Percentiles rank a stretch among this genome's conserved stretches.
Conservation (phyloP, 805 yeast genomes). For the Myxozyma melibiosi region DNA sequence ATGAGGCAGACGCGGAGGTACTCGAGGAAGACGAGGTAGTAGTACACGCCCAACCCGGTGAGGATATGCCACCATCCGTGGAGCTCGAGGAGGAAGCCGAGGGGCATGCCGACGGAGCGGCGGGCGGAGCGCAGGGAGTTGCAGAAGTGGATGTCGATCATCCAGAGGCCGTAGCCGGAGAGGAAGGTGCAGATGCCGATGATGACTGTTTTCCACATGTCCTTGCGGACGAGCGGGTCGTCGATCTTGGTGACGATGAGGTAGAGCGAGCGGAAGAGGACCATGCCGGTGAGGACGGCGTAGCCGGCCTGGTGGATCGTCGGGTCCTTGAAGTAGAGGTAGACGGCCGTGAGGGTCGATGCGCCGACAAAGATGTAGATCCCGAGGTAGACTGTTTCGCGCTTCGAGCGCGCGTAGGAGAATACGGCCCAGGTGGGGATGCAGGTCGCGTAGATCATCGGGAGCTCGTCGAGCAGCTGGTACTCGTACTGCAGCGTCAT, state of each 20-base stretch:
- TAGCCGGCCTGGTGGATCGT: constrained; percentile 87
- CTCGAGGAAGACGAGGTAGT: constrained; percentile 77
- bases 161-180: constrained; percentile 84
- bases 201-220: constrained; percentile 58
- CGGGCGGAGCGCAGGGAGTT: constrained; percentile 57
- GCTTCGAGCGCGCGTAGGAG: constrained; percentile 54
- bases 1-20: constrained; percentile 68
- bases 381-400: constrained; percentile 51
- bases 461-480: constrained; percentile 91
- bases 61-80: constrained; percentile 95
- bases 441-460: constrained; percentile 98
- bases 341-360: constrained; percentile 64
- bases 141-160: constrained; percentile 83
- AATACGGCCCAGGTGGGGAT: constrained; percentile 87
- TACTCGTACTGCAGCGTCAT: constrained; percentile 90
- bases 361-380: constrained; percentile 56
- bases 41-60: constrained; percentile 80
- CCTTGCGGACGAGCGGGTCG: constrained; percentile 50
- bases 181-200: constrained; percentile 65
- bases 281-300: constrained; percentile 72
- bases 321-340: constrained; percentile 75
- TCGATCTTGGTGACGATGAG: constrained; percentile 58
- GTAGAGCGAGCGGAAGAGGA: constrained; percentile 61
- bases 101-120: constrained; percentile 74
- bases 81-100: constrained; percentile 82